Evolutionary conservation across 2,329 filamentous ascomycete species (phyloP).

Genomic region (Alternaria novae-zelandiae): DNA sequence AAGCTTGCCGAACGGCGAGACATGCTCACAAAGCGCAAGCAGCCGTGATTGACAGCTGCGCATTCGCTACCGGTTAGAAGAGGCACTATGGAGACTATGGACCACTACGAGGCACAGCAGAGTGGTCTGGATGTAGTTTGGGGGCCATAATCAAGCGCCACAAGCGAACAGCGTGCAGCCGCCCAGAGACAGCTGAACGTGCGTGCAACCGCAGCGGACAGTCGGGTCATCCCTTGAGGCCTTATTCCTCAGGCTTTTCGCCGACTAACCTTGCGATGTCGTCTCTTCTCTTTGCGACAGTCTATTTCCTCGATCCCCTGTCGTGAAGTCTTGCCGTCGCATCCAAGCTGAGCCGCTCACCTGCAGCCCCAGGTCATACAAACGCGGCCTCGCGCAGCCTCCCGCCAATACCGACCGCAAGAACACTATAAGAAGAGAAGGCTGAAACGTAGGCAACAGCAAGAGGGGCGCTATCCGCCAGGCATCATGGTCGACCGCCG

Average conservation of each 20-base stretch:
- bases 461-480: neutral
- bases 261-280: neutral
- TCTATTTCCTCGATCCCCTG: neutral
- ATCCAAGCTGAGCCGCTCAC: neutral
- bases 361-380: conserved; percentile 6
- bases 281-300: neutral
- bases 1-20: neutral
- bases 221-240: neutral
- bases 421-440: conserved; percentile 3
- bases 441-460: conserved; percentile 24
- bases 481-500: conserved; percentile 40
- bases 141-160: conserved; percentile 12
- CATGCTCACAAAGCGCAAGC: conserved; percentile 4
- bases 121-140: conserved; percentile 6
- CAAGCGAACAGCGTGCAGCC: conserved; percentile 14
- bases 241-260: conserved; percentile 1
- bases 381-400: conserved; percentile 2
- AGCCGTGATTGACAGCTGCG: neutral
- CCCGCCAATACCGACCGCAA: conserved; percentile 1
- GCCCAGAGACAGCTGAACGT: conserved; percentile 15
- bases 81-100: neutral
- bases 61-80: neutral
- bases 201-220: conserved; percentile 3
- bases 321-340: neutral
- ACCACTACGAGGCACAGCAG: conserved; percentile 1